Evolutionary conservation across 805 yeast genomes (phyloP), one percentile per base, ranked within the genome.

Genomic region (Clavispora phyllophila): DNA sequence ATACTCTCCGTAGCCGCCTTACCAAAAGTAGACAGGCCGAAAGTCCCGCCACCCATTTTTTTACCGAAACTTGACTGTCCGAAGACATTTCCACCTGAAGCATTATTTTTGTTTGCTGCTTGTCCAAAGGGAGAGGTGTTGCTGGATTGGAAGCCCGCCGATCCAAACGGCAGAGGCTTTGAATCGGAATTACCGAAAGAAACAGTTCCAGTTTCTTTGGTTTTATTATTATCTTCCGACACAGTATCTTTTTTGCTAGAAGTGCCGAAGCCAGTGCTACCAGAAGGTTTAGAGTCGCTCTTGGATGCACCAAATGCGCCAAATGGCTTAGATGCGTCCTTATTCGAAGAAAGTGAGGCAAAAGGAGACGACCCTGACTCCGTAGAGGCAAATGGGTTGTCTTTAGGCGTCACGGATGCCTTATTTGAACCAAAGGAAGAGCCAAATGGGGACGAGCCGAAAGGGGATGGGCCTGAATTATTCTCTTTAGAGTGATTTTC

Each of bases 61-160:
- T n/a, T n/a, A n/a, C 23, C 23, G 15, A 54, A 53, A n/a, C 50
- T 44, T 8, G 55, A 28, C 12, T 41, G 19, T 8, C 42, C 37
- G 4, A 37, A 40, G 14, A 33, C 24, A 12, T 40, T 34, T 14
- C 12, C 18, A 5, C 36, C 26, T 9, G 26, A 20, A 2, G 18
- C 18, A n/a, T n/a, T 14, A 13, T 18, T 13, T 6, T 14, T 8
- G 14, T 8, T 25, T 3, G 14, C 13, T 2, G 13, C 5, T 25
- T 25, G 28, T 3, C 28, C 28, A n/a, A 25, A 25, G 3, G 28
- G 28, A 10, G 28, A 12, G 25, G 25, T 9, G 13, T 5, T 13
- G 13, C 4, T 25, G 28, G 28, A 12, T 10, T 25, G 13, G 14
- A 13, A 25, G 14, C 14, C 28, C 28, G 28, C 5, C 7, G 13